These are phyloP conservation scores for Sporothrix pseudoabietina DNA, from an alignment of 2,329 filamentous ascomycete genomes.

Conservation along the genomic window DNA sequence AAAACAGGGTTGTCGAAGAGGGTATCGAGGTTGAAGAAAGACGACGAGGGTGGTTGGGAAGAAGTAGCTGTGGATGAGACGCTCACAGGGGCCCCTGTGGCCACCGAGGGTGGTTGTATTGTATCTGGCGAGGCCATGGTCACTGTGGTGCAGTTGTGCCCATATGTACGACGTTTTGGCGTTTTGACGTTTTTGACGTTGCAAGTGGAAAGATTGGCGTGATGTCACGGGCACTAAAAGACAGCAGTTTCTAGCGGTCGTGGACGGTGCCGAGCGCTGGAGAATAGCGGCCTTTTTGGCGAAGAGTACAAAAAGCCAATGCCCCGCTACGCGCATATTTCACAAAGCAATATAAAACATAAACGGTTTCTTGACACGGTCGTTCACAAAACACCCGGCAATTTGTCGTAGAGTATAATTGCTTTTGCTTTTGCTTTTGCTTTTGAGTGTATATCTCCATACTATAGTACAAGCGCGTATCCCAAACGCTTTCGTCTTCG, in stretches of 20 bases:
- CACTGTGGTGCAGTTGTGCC: constrained; percentile 10
- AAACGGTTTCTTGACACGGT: background rate
- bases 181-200: background rate
- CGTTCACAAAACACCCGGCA: background rate
- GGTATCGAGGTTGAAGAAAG: constrained; percentile 49
- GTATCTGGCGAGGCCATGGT: constrained; percentile 26
- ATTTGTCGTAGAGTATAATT: background rate
- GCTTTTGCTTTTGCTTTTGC: background rate
- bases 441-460: constrained; percentile 19
- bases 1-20: constrained; percentile 66
- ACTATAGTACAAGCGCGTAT: background rate
- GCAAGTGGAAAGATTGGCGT: background rate
- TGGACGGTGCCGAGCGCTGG: background rate
- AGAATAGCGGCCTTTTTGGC: background rate
- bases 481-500: background rate
- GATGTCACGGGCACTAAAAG: constrained; percentile 17
- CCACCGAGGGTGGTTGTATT: constrained; percentile 19
- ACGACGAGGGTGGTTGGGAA: constrained; percentile 3
- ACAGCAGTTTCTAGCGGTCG: background rate
- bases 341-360: constrained; percentile 9
- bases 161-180: background rate
- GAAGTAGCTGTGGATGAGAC: background rate
- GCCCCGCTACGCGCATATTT: constrained; percentile 24
- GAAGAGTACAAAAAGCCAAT: background rate
- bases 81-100: background rate